phyloP scores from a whole-genome alignment of 2,329 filamentous ascomycete genomes.

The Fusarium neocosmosporiellum region DNA sequence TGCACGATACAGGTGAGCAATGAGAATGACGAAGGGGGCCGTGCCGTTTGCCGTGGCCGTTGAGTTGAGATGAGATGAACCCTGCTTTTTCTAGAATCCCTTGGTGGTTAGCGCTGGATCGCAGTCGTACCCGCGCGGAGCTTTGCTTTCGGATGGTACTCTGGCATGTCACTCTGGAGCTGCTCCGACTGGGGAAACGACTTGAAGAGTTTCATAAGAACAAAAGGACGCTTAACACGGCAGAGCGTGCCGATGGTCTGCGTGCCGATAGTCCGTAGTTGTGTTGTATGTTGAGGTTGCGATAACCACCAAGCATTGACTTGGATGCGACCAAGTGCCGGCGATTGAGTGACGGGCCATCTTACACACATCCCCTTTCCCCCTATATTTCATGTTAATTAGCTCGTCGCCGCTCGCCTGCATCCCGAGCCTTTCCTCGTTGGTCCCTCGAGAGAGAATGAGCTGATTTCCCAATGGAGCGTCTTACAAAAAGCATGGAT shows the following conservation, averaged over 20 bases:
- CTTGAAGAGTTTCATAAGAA: slow-evolving; percentile 7
- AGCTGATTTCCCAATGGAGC: slow-evolving; percentile 16
- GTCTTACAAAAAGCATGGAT: not conserved
- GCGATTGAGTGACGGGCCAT: not conserved
- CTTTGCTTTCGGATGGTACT: not conserved
- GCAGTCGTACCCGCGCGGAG: slow-evolving; percentile 5
- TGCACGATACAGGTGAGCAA: slow-evolving; percentile 31
- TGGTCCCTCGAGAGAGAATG: slow-evolving; percentile 20
- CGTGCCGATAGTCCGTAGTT: slow-evolving; percentile 18
- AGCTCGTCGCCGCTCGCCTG: slow-evolving; percentile 8
- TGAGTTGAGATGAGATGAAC: slow-evolving; percentile 8
- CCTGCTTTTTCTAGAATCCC: slow-evolving; percentile 20
- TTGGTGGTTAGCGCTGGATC: slow-evolving; percentile 6
- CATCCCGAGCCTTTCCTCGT: not conserved
- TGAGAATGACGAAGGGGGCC: too few relatives aligned
- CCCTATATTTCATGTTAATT: not conserved
- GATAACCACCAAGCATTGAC: not conserved
- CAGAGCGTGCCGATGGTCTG: slow-evolving; percentile 8
- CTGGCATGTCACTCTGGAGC: slow-evolving; percentile 13
- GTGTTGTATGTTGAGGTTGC: not conserved
- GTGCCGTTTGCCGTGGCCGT: slow-evolving; percentile 3
- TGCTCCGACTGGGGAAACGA: slow-evolving; percentile 22
- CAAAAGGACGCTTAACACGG: slow-evolving; percentile 5
- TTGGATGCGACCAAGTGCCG: not conserved
- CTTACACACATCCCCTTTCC: not conserved